Base-by-base conservation (phyloP, 257 asterid species). In the Fraxinus anomala region DNA sequence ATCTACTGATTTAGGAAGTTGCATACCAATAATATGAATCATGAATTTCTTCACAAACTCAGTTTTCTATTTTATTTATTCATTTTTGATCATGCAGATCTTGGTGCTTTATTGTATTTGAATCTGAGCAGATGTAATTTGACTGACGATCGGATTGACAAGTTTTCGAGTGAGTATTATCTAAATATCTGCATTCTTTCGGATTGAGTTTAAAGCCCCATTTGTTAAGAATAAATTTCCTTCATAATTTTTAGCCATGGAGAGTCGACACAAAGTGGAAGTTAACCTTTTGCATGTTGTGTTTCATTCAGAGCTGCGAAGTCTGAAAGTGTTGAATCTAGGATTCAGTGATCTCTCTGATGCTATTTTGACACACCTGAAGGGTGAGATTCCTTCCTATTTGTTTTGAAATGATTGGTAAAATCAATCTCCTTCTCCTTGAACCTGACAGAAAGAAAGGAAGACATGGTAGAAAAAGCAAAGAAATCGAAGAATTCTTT, bases 111-210 rank as follows among this genome's bases (percentile, higher is more conserved):
- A 65, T 73, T 85, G n/a, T 92, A 84, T 85, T 83, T 94, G 80
- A 92, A 94, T 74, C 87, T 94, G 75, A 92, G 98, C 89, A 91
- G 98, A 84, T 92, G 98, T 77, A 79, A 81, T 76, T 86, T 92
- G 90, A 85, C 81, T 49, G 97, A 91, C 74, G 89, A 83, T 82
- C 96, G 97, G 65, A 89, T 97, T 76, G 93, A 88, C 65, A 87
- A 88, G 72, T 86, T 94, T 82, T 87, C 97, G 63, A 84, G 98
- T 92, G 80, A 89, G 94, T 86, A 66, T 13, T 75, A 74, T 69
- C 73, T 67, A 51, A 31, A 44, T 30, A 42, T 87, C 17, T 40
- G 13, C 47, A 36, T 65, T 5, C 2, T 34, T 70, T 33, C 21
- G 16, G 49, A 10, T 12, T 56, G 33, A 34, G 68, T 34, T 33